A percentile compares a stretch with the other conserved stretches of the same genome.
Evolutionary conservation across 345 rosid species (phyloP).

Genomic region (Lenwebbia sp.): DNA sequence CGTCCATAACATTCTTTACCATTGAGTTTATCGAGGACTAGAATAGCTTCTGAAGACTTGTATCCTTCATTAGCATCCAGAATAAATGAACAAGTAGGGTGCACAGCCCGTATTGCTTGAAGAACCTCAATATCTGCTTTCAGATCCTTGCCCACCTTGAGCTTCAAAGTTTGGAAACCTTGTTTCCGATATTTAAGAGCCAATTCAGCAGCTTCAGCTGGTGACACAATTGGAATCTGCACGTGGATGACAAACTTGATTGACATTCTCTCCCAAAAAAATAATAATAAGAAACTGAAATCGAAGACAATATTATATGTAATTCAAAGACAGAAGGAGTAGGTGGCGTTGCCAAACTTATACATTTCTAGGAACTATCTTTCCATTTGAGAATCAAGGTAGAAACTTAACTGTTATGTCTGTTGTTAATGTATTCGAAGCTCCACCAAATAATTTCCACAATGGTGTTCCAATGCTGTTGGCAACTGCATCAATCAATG

Average conservation of each 20-base stretch:
- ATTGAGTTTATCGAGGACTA: slow-evolving; percentile 65
- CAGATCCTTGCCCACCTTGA: slow-evolving; percentile 85
- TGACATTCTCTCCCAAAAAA: too few species aligned
- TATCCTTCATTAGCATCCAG: slow-evolving; percentile 98
- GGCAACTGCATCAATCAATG: slow-evolving; percentile 82
- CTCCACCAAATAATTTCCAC: slow-evolving; percentile 89
- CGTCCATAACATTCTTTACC: slow-evolving; percentile 22
- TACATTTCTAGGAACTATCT: background rate
- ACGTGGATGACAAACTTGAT: background rate
- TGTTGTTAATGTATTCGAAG: slow-evolving; percentile 52
- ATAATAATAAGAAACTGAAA: background rate
- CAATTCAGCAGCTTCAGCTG: slow-evolving; percentile 63
- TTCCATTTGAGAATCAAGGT: slow-evolving; percentile 3
- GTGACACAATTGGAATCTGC: slow-evolving; percentile 94
- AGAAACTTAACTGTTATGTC: slow-evolving; percentile 76
- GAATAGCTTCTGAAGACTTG: slow-evolving; percentile 60
- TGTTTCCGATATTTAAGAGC: slow-evolving; percentile 57
- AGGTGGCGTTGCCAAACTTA: background rate
- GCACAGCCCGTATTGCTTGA: slow-evolving; percentile 68
- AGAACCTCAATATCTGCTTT: slow-evolving; percentile 69
- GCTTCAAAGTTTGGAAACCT: slow-evolving; percentile 83
- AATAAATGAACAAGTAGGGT: slow-evolving; percentile 70
- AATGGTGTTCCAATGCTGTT: slow-evolving; percentile 54
- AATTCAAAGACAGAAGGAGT: background rate
- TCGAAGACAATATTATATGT: background rate